Conservation (phyloP, 78 protist genomes). For the Bigelowiella natans region DNA sequence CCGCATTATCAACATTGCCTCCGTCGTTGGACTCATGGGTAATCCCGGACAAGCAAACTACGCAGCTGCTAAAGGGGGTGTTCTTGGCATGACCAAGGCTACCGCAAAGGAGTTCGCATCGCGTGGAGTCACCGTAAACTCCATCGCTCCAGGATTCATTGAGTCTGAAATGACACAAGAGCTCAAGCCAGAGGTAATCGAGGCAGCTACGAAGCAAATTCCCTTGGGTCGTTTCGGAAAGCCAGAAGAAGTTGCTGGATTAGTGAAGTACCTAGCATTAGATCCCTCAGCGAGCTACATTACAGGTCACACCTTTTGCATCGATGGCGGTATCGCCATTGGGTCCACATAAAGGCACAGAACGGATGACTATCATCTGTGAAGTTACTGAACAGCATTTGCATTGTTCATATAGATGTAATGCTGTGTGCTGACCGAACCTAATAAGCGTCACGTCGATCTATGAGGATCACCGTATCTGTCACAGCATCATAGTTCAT, state of each 20-base stretch:
- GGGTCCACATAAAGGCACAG: too few species aligned
- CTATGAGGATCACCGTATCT: too few species aligned
- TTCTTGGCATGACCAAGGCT: slow-evolving; percentile 19
- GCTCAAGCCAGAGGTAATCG: not conserved
- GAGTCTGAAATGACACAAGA: slow-evolving; percentile 14
- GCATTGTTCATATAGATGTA: too few species aligned
- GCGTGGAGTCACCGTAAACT: slow-evolving; percentile 18
- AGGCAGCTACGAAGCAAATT: not conserved
- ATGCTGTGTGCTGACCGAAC: too few species aligned
- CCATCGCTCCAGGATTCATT: slow-evolving; percentile 20
- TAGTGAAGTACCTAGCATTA: slow-evolving; percentile 14
- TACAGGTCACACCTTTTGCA: slow-evolving; percentile 11
- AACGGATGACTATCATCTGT: too few species aligned
- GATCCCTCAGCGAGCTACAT: not conserved
- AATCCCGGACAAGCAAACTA: slow-evolving; percentile 23
- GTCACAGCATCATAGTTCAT: too few species aligned
- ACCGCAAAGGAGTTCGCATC: slow-evolving; percentile 8
- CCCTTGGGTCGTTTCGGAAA: slow-evolving; percentile 25
- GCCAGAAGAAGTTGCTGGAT: slow-evolving; percentile 29
- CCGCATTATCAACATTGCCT: slow-evolving; percentile 6
- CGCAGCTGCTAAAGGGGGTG: slow-evolving; percentile 30
- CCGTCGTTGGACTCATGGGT: slow-evolving; percentile 13
- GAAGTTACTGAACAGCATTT: too few species aligned
- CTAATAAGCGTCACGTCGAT: too few species aligned
- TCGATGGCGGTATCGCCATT: slow-evolving; percentile 27